These are phyloP conservation scores for Juglanconis sp. DNA, from an alignment of 2,329 filamentous ascomycete species.

Conservation along the genomic window DNA sequence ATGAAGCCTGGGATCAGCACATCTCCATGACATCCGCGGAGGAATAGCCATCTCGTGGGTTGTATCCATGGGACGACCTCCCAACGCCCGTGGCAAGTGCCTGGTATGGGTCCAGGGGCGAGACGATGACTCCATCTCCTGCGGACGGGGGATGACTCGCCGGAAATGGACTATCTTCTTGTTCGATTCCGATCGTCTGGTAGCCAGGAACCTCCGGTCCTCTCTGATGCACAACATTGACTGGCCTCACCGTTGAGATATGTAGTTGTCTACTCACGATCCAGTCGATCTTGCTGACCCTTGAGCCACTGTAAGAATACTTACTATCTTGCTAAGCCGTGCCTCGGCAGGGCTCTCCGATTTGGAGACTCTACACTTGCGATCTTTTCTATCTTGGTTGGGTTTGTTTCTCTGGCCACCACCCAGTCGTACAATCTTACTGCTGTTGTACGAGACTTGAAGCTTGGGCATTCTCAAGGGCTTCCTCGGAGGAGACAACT, in stretches of 20 bases:
- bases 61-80: too few relatives aligned
- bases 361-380: background rate
- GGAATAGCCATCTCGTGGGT: background rate
- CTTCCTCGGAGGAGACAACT: background rate
- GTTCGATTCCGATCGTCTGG: too few relatives aligned
- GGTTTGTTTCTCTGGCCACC: background rate
- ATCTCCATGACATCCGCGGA: slow-evolving; percentile 9
- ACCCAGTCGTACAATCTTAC: too few relatives aligned
- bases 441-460: too few relatives aligned
- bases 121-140: background rate
- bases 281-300: background rate
- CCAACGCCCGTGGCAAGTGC: too few relatives aligned
- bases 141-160: background rate
- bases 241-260: too few relatives aligned
- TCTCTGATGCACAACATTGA: too few relatives aligned
- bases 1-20: background rate
- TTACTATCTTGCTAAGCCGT: background rate
- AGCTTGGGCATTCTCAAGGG: background rate
- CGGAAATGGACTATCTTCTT: too few relatives aligned
- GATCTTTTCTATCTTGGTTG: background rate
- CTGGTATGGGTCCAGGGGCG: too few relatives aligned
- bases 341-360: background rate
- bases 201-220: too few relatives aligned
- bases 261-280: too few relatives aligned
- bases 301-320: background rate